phyloP scores from a whole-genome alignment of 495 filamentous ascomycete species.

The Ramalina peruviana region DNA sequence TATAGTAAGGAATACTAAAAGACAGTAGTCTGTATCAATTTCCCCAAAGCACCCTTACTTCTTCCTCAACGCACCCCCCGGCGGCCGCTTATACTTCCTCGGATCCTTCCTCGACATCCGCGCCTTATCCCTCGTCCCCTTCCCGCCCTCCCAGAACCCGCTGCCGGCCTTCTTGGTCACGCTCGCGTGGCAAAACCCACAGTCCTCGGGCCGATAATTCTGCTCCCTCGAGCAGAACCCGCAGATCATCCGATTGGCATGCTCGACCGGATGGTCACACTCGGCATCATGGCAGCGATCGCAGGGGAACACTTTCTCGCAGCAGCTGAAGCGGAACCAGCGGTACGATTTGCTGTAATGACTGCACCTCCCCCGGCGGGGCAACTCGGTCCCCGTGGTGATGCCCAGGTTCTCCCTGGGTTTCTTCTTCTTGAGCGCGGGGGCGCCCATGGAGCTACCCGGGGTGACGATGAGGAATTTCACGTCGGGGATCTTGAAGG shows the following conservation, averaged over 20 bases:
- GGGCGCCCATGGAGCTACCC: conserved; percentile 22
- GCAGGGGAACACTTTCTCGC: conserved; percentile 59
- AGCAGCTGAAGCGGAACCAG: conserved; percentile 68
- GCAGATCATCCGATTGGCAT: conserved; percentile 78
- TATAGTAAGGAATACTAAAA: too few relatives aligned
- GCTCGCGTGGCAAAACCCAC: conserved; percentile 57
- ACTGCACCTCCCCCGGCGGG: conserved; percentile 55
- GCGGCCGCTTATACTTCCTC: conserved; percentile 49
- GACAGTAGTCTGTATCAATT: background rate
- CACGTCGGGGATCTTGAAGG: conserved; percentile 63
- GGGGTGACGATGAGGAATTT: conserved; percentile 64
- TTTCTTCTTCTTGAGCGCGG: conserved; percentile 34
- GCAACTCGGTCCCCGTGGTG: conserved; percentile 65
- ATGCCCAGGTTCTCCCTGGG: conserved; percentile 62
- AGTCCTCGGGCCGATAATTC: conserved; percentile 68
- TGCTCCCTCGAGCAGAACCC: conserved; percentile 74
- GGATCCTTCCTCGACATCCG: conserved; percentile 60
- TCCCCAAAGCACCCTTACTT: conserved; percentile 5
- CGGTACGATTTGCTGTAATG: conserved; percentile 73
- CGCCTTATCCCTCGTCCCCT: conserved; percentile 58
- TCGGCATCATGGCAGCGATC: conserved; percentile 70
- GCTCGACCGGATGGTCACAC: conserved; percentile 63
- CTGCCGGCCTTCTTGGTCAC: conserved; percentile 56
- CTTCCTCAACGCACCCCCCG: conserved; percentile 21
- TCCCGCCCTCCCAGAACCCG: conserved; percentile 89